Base-by-base conservation (phyloP, 2,329 filamentous ascomycete species). In the Colletotrichum liriopes region DNA sequence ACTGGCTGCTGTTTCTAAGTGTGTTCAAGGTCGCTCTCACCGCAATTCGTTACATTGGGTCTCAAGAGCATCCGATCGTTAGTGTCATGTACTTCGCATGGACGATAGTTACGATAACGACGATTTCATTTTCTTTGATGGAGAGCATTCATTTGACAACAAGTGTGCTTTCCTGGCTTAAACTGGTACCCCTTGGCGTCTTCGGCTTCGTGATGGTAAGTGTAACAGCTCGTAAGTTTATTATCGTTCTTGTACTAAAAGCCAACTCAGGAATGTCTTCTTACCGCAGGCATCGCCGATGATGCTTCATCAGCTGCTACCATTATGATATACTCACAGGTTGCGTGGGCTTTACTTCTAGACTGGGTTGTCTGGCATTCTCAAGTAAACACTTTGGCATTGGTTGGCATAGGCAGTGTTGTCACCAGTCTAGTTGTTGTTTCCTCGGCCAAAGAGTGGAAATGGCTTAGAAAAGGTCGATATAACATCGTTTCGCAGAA, bases 151-250 rank as follows among this genome's bases (percentile, higher is more conserved):
- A 67, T 23, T 32, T 71, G 20, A 67, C 63, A 18, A 47, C 26
- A n/a, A 61, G 37, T 3, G 45, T 4, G 18, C 29, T 59, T 16
- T 71, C 23, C 47, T 71, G 63, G 68, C 14, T 71, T 23, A 67
- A 71, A 18, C 35, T 71, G 41, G 55, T 52, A 37, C 64, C 68
- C 20, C 41, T 71, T 45, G 68, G 68, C 8, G 29, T 62, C 18
- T 67, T 71, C 43, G 68, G 68, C 18, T 71, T 71, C 43, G 55
- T 29, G 7, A 71, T 71, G 68, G 68, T 62, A 26, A 58, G 68
- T 62, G 45, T 32, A 7, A 14, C 3, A 32, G 29, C 29, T 32
- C 6, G 29, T 32, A 32, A 32, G 29, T 6, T 6, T 2, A 32
- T 32, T 32, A 32, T 32, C 29, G 29, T 32, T 4, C 29, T 32